These are phyloP conservation scores for Nakazawaea molendinolei DNA, from an alignment of 805 yeast species.

Conservation along the genomic window DNA sequence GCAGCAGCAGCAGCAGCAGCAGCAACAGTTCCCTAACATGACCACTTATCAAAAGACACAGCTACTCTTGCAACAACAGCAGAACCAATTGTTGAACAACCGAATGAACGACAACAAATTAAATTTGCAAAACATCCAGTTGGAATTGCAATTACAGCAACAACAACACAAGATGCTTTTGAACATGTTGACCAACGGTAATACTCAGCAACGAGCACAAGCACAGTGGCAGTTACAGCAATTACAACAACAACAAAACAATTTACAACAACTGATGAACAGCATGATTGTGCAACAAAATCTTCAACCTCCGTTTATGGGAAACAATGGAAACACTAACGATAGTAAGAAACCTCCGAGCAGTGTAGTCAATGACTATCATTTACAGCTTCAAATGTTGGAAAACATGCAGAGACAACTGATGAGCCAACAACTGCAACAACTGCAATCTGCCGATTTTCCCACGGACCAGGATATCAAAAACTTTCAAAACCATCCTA, in stretches of 20 bases:
- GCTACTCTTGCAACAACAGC: slow-evolving; percentile 7
- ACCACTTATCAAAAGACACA: no score
- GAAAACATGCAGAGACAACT: slow-evolving; percentile 11
- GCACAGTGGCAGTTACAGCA: slow-evolving; percentile 10
- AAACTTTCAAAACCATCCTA: no score
- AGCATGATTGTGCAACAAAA: slow-evolving; percentile 9
- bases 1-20: slow-evolving; percentile 5
- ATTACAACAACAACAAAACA: slow-evolving; percentile 8
- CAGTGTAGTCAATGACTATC: no score
- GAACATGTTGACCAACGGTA: slow-evolving; percentile 4
- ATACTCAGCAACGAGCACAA: slow-evolving; percentile 8
- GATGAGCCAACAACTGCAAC: slow-evolving; percentile 1
- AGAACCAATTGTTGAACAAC: slow-evolving; percentile 1
- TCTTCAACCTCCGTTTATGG: no score
- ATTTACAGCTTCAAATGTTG: slow-evolving; percentile 7
- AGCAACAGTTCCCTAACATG: no score
- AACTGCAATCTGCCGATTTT: no score
- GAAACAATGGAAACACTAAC: background rate
- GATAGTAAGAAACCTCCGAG: background rate
- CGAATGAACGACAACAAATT: slow-evolving; percentile 2
- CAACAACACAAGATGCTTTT: slow-evolving; percentile 8
- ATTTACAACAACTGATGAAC: slow-evolving; percentile 4
- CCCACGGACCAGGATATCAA: no score
- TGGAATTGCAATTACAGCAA: slow-evolving; percentile 5
- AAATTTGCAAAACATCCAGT: slow-evolving; percentile 3